These are phyloP conservation scores for Penicillium sp. DNA, from an alignment of 2,329 filamentous ascomycete genomes.

Conservation along the genomic window DNA sequence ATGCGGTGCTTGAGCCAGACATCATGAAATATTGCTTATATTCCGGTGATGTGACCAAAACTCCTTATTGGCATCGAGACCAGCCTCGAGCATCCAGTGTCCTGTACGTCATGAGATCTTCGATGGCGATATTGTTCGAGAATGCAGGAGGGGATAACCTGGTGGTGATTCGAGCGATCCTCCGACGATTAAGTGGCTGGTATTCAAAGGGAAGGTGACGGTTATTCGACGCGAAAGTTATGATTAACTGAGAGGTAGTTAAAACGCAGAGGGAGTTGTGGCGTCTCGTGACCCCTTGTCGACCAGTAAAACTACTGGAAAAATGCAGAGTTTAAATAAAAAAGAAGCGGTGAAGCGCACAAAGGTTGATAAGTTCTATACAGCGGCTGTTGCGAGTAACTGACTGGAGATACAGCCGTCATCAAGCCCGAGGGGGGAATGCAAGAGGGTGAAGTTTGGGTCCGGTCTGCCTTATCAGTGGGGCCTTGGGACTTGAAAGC, in stretches of 20 bases:
- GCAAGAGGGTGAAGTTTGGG: background rate
- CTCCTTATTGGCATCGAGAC: background rate
- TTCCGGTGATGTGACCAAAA: background rate
- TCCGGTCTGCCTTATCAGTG: constrained; percentile 9
- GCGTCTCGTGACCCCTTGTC: background rate
- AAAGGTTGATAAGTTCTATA: background rate
- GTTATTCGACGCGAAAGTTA: background rate
- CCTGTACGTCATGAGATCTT: background rate
- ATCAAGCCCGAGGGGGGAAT: background rate
- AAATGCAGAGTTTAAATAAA: background rate
- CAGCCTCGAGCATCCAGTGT: background rate
- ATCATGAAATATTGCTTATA: constrained; percentile 1
- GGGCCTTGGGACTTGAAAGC: background rate
- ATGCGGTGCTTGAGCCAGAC: constrained; percentile 9
- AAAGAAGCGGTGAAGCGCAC: background rate
- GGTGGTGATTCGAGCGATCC: too few species aligned
- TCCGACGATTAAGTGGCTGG: background rate
- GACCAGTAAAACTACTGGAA: background rate
- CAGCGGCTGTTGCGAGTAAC: background rate
- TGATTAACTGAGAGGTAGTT: background rate
- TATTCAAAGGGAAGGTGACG: background rate
- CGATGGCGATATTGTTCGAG: background rate
- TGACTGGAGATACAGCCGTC: background rate
- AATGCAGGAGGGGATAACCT: background rate
- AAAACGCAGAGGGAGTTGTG: background rate